Evolutionary conservation across 352 stramenopile genomes (phyloP), one percentile per base, ranked within the genome.

Genomic region (Detonula confervacea): DNA sequence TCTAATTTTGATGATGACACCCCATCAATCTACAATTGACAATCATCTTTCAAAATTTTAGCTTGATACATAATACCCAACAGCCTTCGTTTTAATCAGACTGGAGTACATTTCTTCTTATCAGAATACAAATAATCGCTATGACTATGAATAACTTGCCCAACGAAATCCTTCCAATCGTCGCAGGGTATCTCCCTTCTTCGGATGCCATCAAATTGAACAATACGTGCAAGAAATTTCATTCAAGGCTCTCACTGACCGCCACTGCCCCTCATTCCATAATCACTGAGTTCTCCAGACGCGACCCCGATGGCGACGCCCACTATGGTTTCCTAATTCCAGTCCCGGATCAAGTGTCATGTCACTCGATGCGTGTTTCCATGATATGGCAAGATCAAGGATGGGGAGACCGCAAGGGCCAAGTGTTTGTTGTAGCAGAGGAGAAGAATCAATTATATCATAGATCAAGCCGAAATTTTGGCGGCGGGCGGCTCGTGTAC

Each of bases 331-430:
- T 69, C 22, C 35, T 37, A 24, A 33, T 65, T 65, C 37, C 59
- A 44, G 37, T 42, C 47, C 16, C 25, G 33, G 6, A 22, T 62
- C 12, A 57, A 57, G 60, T 70, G 18, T 56, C 33, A 0, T 25
- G 63, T 33, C 74, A 83, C 25, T 44, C 54, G 7, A n/a, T 83
- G 0, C 24, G 3, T 1, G 22, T 83, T 7, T 44, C 44, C 11
- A 52, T 72, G 42, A 30, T n/a, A n/a, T 79, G 66, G 74, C 29
- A 37, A 0, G 74, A 78, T 49, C 65, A 83, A 57, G 74, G 74
- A 27, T 78, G 74, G 65, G 74, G 65, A 12, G 42, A 78, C 35
- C 55, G 37, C 22, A 78, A 79, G 49, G 61, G 59, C 14, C 4
- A 57, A 67, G 42, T 80, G 16, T 70, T 35, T 11, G 24, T 76